Evolutionary conservation across 345 rosid genomes (phyloP).

Genomic region (Psidium friedrichsthalianum): DNA sequence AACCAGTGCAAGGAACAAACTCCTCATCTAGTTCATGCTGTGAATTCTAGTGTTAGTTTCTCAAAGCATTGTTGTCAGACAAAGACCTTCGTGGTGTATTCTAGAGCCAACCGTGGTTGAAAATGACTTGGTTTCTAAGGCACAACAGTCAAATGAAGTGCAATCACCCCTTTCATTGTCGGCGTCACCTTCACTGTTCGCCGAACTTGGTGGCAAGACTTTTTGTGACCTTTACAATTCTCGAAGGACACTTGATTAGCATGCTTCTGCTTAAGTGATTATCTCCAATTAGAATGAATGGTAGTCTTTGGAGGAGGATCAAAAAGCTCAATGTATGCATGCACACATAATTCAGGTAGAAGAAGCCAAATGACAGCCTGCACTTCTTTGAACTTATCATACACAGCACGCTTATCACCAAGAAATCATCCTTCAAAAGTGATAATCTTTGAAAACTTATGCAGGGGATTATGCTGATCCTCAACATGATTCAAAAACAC

Average conservation of each 20-base stretch:
- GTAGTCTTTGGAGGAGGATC: neutral
- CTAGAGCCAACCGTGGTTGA: neutral
- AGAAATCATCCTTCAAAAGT: neutral
- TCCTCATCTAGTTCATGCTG: neutral
- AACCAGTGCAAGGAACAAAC: neutral
- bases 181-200: neutral
- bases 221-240: neutral
- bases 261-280: neutral
- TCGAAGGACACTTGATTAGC: neutral
- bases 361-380: neutral
- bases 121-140: neutral
- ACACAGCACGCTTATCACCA: neutral
- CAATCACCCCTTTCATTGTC: neutral
- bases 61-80: neutral
- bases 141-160: neutral
- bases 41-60: neutral
- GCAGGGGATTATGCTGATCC: neutral
- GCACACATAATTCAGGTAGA: neutral
- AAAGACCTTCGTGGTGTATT: neutral
- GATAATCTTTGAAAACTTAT: neutral
- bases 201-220: neutral
- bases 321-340: neutral
- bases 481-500: neutral
- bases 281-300: neutral
- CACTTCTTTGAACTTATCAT: neutral